phyloP scores from a whole-genome alignment of 2,329 filamentous ascomycete species.

The Blastomyces silverae region DNA sequence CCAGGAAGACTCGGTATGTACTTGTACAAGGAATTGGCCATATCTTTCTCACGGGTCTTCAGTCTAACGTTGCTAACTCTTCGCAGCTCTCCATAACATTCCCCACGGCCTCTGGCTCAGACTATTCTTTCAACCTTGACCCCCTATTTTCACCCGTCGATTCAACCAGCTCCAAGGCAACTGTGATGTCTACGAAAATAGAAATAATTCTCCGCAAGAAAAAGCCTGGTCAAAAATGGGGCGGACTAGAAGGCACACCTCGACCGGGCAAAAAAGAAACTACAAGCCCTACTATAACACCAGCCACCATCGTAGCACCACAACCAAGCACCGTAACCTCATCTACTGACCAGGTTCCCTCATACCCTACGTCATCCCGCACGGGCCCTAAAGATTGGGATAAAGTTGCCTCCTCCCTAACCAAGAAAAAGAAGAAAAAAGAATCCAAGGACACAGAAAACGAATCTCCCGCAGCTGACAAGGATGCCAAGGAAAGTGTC shows the following conservation, averaged over 20 bases:
- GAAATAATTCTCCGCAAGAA: constrained; percentile 68
- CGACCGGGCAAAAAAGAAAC: constrained; percentile 11
- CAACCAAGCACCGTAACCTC: constrained; percentile 9
- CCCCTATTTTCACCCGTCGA: constrained; percentile 64
- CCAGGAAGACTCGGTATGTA: constrained; percentile 41
- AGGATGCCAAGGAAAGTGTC: constrained; percentile 28
- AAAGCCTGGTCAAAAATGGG: constrained; percentile 61
- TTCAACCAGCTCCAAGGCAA: constrained; percentile 52
- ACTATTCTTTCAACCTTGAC: constrained; percentile 57
- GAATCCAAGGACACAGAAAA: constrained; percentile 21
- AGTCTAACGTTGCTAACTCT: constrained; percentile 19
- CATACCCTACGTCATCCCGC: constrained; percentile 82
- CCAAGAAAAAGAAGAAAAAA: constrained; percentile 35
- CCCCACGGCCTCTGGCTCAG: constrained; percentile 47
- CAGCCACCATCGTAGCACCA: constrained; percentile 18
- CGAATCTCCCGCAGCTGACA: constrained; percentile 22
- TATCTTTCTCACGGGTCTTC: constrained; percentile 16
- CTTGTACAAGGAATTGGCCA: constrained; percentile 21
- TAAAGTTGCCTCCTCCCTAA: constrained; percentile 54
- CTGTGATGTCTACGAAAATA: constrained; percentile 69
- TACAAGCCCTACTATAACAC: constrained; percentile 23
- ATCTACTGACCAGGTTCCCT: constrained; percentile 42
- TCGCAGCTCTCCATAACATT: constrained; percentile 52
- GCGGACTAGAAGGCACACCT: constrained; percentile 46
- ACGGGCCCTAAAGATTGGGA: constrained; percentile 90